Percentiles rank a stretch among this genome's conserved stretches.
Evolutionary conservation across 2,329 filamentous ascomycete genomes (phyloP).

Genomic region (Stenocarpella maydis): DNA sequence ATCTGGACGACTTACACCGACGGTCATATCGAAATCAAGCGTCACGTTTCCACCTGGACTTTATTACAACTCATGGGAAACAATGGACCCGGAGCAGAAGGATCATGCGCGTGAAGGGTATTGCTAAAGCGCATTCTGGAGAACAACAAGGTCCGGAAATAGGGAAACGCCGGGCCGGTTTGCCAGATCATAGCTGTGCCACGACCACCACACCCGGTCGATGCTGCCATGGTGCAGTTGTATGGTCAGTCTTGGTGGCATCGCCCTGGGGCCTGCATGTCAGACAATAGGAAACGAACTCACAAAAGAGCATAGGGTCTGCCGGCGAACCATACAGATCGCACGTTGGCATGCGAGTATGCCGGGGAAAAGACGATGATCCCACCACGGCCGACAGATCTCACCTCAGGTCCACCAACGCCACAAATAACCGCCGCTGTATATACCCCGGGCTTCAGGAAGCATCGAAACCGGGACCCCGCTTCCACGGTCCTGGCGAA

Average conservation of each 20-base stretch:
- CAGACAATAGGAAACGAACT: not conserved
- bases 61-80: not conserved
- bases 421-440: not conserved
- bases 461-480: not conserved
- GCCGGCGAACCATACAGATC: not conserved
- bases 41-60: not conserved
- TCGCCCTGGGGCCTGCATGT: fast-evolving
- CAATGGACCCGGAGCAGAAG: not conserved
- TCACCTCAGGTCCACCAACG: not conserved
- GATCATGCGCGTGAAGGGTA: too few relatives aligned
- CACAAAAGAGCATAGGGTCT: not conserved
- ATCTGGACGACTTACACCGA: not conserved
- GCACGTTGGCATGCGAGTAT: not conserved
- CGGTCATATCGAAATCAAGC: not conserved
- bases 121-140: too few relatives aligned
- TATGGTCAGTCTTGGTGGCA: not conserved
- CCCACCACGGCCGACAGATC: not conserved
- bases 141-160: too few relatives aligned
- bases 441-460: not conserved
- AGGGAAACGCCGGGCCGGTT: too few relatives aligned
- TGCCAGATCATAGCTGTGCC: not conserved
- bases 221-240: not conserved
- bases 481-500: not conserved
- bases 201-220: not conserved
- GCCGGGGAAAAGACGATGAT: too few relatives aligned